Evolutionary conservation across 441 rosid species (phyloP), one percentile per base, ranked within the genome.

Genomic region (Bruguiera hainesii): DNA sequence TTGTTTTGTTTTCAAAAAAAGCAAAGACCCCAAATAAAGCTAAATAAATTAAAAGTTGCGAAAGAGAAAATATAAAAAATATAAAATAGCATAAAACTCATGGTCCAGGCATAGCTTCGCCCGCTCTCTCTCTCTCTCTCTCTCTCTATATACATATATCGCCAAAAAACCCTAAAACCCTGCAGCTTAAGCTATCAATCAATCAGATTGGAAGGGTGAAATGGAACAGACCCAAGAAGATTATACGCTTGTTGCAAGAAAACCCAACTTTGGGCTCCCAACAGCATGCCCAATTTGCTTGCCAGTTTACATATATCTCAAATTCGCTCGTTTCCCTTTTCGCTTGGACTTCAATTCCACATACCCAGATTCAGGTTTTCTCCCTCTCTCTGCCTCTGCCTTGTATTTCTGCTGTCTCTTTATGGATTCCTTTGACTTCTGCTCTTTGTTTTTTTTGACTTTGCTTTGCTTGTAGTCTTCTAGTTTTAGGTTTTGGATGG

Each of bases 261-360:
- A 92, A 67, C 87, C 99, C 11, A 58, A 59, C 70, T 92, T 86
- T 51, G 92, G 80, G 48, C 90, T 95, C 68, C 99, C 97, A 21
- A 95, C 97, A 7, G 93, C 89, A 19, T 95, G 97, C 82, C 96
- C 98, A 64, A 70, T 71, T 78, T 92, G 98, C 73, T 85, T 95
- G 66, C 98, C 99, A 18, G 88, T 81, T 78, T 92, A 78, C 85
- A 72, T 86, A 42, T 90, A 94, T 78, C 88, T 95, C 81, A 92
- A 84, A 73, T 63, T 95, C 42, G 84, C 96, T 42, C 74, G 80
- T 6, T 67, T 81, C 67, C 87, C 97, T 64, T 95, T 95, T 63
- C 78, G 72, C 42, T 64, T 89, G 28, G 84, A 74, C 20, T 85
- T 87, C 90, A 90, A 92, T 70, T 79, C 85, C n/a, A 79, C 68